Evolutionary conservation across 129 eudicot genomes (phyloP).

Genomic region (Artemisia annua): DNA sequence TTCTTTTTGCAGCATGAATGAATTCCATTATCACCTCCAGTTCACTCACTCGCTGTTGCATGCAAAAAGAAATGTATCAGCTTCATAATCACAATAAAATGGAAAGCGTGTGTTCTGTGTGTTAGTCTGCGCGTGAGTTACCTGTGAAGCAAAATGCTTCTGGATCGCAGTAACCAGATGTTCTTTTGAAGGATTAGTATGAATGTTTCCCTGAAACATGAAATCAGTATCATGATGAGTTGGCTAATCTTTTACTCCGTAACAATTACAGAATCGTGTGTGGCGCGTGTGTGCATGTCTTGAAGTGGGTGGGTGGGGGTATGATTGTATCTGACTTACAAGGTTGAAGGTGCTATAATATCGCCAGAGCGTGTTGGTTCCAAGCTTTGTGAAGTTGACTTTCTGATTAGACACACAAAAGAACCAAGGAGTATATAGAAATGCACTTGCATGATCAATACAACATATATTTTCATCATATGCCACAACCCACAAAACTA

Average conservation of each 20-base stretch:
- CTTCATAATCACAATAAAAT: slow-evolving; percentile 8
- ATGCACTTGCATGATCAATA: slow-evolving; percentile 8
- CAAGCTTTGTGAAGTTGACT: slow-evolving; percentile 75
- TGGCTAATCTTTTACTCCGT: slow-evolving; percentile 6
- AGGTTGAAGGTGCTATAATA: slow-evolving; percentile 79
- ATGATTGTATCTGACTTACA: slow-evolving; percentile 47
- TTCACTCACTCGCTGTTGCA: slow-evolving; percentile 73
- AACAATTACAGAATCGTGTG: too few relatives aligned
- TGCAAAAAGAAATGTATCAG: slow-evolving; percentile 11
- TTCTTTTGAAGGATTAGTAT: slow-evolving; percentile 64
- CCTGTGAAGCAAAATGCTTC: slow-evolving; percentile 96
- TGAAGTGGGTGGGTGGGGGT: background rate
- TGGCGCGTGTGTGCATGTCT: background rate
- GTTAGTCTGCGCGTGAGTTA: too few relatives aligned
- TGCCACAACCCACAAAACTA: background rate
- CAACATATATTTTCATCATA: slow-evolving; percentile 1
- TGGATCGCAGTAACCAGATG: slow-evolving; percentile 67
- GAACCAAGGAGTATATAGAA: background rate
- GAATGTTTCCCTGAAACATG: slow-evolving; percentile 49
- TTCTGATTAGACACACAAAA: slow-evolving; percentile 45
- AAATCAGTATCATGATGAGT: slow-evolving; percentile 2
- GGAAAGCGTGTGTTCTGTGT: background rate
- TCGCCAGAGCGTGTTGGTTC: slow-evolving; percentile 76
- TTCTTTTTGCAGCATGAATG: slow-evolving; percentile 73
- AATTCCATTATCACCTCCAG: slow-evolving; percentile 80